Evolutionary conservation across 2,329 filamentous ascomycete genomes (phyloP).

Genomic region (Alternaria hordeiaustralica): DNA sequence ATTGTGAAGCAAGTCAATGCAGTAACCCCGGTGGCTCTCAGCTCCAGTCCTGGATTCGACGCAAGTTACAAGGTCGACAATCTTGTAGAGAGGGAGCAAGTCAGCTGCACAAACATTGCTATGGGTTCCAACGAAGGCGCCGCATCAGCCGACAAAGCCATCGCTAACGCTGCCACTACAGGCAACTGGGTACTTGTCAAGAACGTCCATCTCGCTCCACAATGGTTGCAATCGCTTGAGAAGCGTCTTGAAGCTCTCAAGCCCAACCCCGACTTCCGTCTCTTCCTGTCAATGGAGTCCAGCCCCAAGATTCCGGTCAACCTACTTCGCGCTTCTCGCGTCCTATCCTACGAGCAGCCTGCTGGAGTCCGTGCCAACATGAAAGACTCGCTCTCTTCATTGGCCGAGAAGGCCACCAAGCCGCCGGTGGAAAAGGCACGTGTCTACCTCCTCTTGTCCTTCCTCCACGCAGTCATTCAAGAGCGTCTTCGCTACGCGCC

Average conservation of each 20-base stretch:
- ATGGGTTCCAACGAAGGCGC: slow-evolving; percentile 98
- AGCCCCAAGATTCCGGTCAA: slow-evolving; percentile 98
- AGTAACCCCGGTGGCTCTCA: slow-evolving; percentile 84
- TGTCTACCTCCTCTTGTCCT: slow-evolving; percentile 88
- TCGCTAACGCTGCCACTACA: slow-evolving; percentile 87
- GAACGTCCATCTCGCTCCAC: slow-evolving; percentile 95
- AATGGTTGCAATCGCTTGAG: slow-evolving; percentile 96
- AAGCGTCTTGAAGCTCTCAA: slow-evolving; percentile 96
- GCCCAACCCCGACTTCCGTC: slow-evolving; percentile 87
- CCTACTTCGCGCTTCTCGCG: slow-evolving; percentile 86
- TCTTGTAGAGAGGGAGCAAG: slow-evolving; percentile 81
- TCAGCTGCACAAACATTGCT: slow-evolving; percentile 92
- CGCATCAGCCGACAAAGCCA: slow-evolving; percentile 91
- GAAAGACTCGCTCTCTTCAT: slow-evolving; percentile 91
- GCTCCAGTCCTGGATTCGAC: slow-evolving; percentile 95
- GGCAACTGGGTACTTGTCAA: slow-evolving; percentile 98
- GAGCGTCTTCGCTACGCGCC: slow-evolving; percentile 94
- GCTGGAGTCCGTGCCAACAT: slow-evolving; percentile 97
- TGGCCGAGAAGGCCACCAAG: slow-evolving; percentile 77
- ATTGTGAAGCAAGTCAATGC: slow-evolving; percentile 85
- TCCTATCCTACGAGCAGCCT: slow-evolving; percentile 97
- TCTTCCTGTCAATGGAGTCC: slow-evolving; percentile 98
- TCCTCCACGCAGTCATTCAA: slow-evolving; percentile 94
- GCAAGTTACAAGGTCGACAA: slow-evolving; percentile 99
- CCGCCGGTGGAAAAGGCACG: slow-evolving; percentile 89